Evolutionary conservation across 2,329 filamentous ascomycete species (phyloP), one percentile per base, ranked within the genome.

Genomic region (Fusarium solani-melongenae): DNA sequence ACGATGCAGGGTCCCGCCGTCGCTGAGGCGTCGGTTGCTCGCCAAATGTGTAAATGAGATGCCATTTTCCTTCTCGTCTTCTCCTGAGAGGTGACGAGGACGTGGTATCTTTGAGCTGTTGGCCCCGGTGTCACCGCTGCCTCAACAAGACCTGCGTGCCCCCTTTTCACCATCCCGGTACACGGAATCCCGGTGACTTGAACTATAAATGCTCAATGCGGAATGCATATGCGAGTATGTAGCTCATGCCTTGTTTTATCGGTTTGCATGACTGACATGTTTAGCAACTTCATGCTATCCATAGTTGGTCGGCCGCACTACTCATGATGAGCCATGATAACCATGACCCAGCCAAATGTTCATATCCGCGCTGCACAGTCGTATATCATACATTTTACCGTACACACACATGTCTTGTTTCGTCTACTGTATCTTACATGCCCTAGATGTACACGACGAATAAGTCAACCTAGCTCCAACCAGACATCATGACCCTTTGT

Each of bases 371-470:
- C 44, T 49, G 15, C 44, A 49, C 44, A n/a, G 24, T 29, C 15
- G 15, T 49, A 29, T n/a, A 27, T 49, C 44, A 29, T 49, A 46
- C 41, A 46, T 46, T 46, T 46, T 24, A 46, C 24, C 41, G 24
- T 51, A 29, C 55, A 67, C 59, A 61, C 68, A 38, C 63, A 57
- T 57, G 46, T 70, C 46, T 60, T 41, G n/a, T 53, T 62, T 73
- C 64, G 64, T 69, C 64, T 67, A 66, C 64, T 70, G 53, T 77
- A 77, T 78, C 69, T 76, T 77, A 77, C 73, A 78, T 75, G 46
- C 70, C 70, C 69, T 76, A 74, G 64, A 73, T 78, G 63, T 77
- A 78, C 76, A 77, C 64, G 67, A 65, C 71, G 65, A 73, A 67
- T 61, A 64, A 36, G 27, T 66, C 64, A 66, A 62, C 44, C 53